Evolutionary conservation across 345 rosid genomes (phyloP), one percentile per base, ranked within the genome.

Genomic region (Iberis pinnata): DNA sequence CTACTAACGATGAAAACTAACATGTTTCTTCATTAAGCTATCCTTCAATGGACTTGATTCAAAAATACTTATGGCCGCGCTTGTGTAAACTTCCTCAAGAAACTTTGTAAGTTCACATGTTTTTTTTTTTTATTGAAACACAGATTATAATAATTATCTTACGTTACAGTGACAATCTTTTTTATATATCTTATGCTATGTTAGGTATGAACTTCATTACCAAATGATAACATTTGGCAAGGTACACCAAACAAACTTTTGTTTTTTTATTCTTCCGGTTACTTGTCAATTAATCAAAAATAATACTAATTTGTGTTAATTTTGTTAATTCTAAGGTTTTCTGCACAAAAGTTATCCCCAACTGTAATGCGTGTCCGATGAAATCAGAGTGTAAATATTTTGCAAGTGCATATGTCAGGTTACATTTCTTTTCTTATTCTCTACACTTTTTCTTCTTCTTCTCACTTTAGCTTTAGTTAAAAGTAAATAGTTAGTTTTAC

Each of bases 191-290:
- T 51, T 38, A 45, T 44, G 8, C 4, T 51, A 24, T 40, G 27
- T 3, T 53, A 87, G 93, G 43, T 84, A 84, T 49, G 80, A 78
- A 19, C 64, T 84, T 2, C 96, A 84, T 58, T 84, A 78, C 64
- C 96, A 84, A 1, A 49, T 80, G 72, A 88, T 88, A 58, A 82
- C 94, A 13, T 82, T 84, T 58, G 96, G 94, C 47, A 88, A 88
- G 96, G 93, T 88, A 15, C 35, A 49, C 4, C n/a, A n/a, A n/a
- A n/a, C n/a, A n/a, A n/a, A n/a, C n/a, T n/a, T n/a, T n/a, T n/a
- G n/a, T n/a, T n/a, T n/a, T n/a, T n/a, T n/a, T n/a, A 29, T 12
- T 37, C 1, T 19, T 15, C 6, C 10, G 2, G 2, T 39, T 6
- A 9, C 1, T 26, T 38, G 12, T 20, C 8, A 39, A 42, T 12